Evolutionary conservation across 805 yeast genomes (phyloP).

Genomic region (Barnettozyma botsteinii): DNA sequence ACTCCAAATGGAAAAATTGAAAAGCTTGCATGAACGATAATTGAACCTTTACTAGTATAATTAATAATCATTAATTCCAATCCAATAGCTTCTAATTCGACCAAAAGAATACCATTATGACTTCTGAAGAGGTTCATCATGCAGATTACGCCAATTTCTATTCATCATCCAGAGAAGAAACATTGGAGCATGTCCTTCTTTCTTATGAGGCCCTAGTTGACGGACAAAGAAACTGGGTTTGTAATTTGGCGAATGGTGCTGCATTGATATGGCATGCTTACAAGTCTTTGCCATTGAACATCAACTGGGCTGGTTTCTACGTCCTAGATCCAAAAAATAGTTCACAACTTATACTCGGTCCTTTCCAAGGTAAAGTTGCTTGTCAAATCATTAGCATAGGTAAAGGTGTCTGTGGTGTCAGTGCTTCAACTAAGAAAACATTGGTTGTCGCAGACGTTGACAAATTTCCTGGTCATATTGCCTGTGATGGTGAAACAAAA

Average conservation of each 20-base stretch:
- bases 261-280: conserved; percentile 88
- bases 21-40: too few relatives aligned
- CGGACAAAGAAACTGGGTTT: conserved; percentile 77
- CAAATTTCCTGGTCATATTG: conserved; percentile 85
- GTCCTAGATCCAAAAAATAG: conserved; percentile 33
- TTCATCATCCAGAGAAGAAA: conserved; percentile 39
- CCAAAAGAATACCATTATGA: conserved; percentile 11
- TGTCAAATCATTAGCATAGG: conserved; percentile 80
- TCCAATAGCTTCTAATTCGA: background rate
- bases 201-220: conserved; percentile 60
- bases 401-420: conserved; percentile 87
- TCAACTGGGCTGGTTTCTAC: conserved; percentile 96
- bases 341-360: conserved; percentile 66
- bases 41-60: too few relatives aligned
- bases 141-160: conserved; percentile 67
- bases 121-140: conserved; percentile 41
- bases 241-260: conserved; percentile 81
- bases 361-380: conserved; percentile 96
- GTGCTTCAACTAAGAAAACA: conserved; percentile 53
- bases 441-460: conserved; percentile 78
- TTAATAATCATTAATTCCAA: too few relatives aligned
- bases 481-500: conserved; percentile 92
- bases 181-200: conserved; percentile 49
- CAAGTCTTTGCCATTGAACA: conserved; percentile 46
- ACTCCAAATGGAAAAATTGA: too few relatives aligned